phyloP scores from a whole-genome alignment of 1,284 basidiomycete species.

The Takashimella koratensis region DNA sequence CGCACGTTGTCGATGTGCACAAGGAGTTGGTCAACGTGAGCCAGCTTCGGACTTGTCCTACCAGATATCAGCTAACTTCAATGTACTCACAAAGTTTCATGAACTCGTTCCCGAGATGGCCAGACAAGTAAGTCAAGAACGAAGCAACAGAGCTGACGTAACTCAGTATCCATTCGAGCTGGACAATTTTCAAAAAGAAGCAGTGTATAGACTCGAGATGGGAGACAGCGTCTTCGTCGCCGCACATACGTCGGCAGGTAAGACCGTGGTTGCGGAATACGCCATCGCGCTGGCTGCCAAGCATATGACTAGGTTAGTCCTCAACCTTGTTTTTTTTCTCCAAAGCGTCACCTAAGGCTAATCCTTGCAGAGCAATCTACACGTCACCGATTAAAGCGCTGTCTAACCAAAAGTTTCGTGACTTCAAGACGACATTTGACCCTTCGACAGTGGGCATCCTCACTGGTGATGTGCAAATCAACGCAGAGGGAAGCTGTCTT shows the following conservation, averaged over 20 bases:
- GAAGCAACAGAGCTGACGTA: conserved; percentile 4
- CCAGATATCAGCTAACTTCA: background rate
- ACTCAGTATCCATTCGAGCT: conserved; percentile 75
- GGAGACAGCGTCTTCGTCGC: conserved; percentile 98
- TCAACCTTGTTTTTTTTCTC: background rate
- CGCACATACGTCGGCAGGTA: conserved; percentile 93
- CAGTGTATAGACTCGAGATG: conserved; percentile 95
- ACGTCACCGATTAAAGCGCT: conserved; percentile 98
- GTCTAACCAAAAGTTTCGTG: conserved; percentile 98
- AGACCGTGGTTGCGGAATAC: conserved; percentile 98
- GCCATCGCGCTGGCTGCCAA: conserved; percentile 94
- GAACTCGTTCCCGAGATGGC: conserved; percentile 52
- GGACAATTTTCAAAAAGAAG: conserved; percentile 94
- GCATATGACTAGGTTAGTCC: conserved; percentile 88
- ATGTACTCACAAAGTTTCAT: conserved; percentile 47
- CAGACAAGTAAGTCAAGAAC: conserved; percentile 25
- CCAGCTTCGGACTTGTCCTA: too few species aligned
- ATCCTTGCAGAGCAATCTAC: conserved; percentile 76
- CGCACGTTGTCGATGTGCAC: conserved; percentile 92
- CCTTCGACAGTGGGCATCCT: conserved; percentile 90
- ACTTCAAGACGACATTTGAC: conserved; percentile 97
- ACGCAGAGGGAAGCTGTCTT: conserved; percentile 93
- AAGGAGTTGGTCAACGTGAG: conserved; percentile 72
- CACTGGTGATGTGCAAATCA: conserved; percentile 99
- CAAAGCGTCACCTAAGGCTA: too few species aligned